phyloP scores from a whole-genome alignment of 495 filamentous ascomycete genomes.

The Hyaloscypha hepaticicola region DNA sequence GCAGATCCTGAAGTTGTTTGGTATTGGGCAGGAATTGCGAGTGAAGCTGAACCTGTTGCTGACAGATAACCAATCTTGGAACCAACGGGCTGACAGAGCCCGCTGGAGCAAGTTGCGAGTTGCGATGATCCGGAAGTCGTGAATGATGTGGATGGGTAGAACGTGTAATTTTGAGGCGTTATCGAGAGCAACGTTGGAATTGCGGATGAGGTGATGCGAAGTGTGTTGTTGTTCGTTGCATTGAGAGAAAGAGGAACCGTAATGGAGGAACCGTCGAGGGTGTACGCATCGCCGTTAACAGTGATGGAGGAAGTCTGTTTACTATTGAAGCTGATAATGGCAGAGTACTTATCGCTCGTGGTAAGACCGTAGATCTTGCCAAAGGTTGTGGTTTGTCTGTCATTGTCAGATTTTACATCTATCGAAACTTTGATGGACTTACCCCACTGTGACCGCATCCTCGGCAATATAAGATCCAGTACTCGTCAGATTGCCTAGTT shows the following conservation, averaged over 20 bases:
- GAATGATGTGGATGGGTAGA: slow-evolving; percentile 40
- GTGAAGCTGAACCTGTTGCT: slow-evolving; percentile 30
- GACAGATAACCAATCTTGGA: slow-evolving; percentile 39
- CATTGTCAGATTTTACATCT: slow-evolving; percentile 2
- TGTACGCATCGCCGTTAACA: slow-evolving; percentile 11
- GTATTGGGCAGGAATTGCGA: slow-evolving; percentile 28
- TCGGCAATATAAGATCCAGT: slow-evolving; percentile 36
- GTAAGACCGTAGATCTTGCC: slow-evolving; percentile 39
- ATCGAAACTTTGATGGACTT: slow-evolving; percentile 5
- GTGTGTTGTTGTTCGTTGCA: slow-evolving; percentile 36
- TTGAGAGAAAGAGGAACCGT: slow-evolving; percentile 28
- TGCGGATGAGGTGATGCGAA: slow-evolving; percentile 30
- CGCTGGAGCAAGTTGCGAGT: slow-evolving; percentile 7
- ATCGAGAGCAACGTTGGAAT: slow-evolving; percentile 31
- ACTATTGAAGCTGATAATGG: slow-evolving; percentile 33
- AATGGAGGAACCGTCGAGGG: slow-evolving; percentile 15
- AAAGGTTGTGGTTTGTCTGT: slow-evolving; percentile 33
- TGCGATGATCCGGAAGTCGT: slow-evolving; percentile 32
- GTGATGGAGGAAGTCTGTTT: slow-evolving; percentile 10
- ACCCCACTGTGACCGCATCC: slow-evolving; percentile 29
- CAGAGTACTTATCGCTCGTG: slow-evolving; percentile 36
- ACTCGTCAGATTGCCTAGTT: slow-evolving; percentile 34
- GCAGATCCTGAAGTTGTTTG: slow-evolving; percentile 7
- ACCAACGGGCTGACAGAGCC: slow-evolving; percentile 38
- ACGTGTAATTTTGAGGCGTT: slow-evolving; percentile 31